Base-by-base conservation (phyloP, 2,329 filamentous ascomycete species). In the Fusarium nisikadoi region DNA sequence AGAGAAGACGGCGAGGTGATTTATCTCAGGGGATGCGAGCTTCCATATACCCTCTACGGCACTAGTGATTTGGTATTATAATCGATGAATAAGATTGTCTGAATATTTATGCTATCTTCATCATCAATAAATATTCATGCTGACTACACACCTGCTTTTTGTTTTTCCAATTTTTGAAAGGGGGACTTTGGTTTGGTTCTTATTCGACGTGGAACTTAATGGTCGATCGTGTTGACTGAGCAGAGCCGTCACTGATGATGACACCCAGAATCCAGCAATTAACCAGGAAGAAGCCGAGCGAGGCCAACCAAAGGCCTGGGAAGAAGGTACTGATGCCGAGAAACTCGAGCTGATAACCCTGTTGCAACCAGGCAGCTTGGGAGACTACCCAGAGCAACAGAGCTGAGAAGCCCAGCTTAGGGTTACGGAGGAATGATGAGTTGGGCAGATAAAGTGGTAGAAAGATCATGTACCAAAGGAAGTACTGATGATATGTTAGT, bases 401-500 rank as follows among this genome's bases (percentile, higher is more conserved):
- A 2, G 93, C 93, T 0, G 84, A 75, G 3, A 93, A 65, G 3
- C 96, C 96, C 7, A 92, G 82, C 10, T 78, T 77, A 1, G 89
- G 89, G 5, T 83, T 85, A 8, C 80, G 82, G 2, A 97, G 83
- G 19, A 98, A 86, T 0, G 92, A 92, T 0, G 95, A 98, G 41
- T 84, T 84, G 0, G 95, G 94, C 0, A 99, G 90, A 80, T 98
- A 97, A 54, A 98, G 91, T 0, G 96, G 96, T 6, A 98, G 85
- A 75, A 99, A 93, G 72, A 98, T 90, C 82, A 98, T 91, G 82
- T 99, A 98, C 96, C 96, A 99, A 54, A 99, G 88, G 81, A 99
- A 99, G 81, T 99, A 99, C 94, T 97, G 16, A 35, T 19, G 3
- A 4, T 9, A 20, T n/a, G 57, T 78, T 39, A 79, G 72, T 41